Evolutionary conservation across 768 basidiomycete genomes (phyloP).

Genomic region (Termitomyces heimii): DNA sequence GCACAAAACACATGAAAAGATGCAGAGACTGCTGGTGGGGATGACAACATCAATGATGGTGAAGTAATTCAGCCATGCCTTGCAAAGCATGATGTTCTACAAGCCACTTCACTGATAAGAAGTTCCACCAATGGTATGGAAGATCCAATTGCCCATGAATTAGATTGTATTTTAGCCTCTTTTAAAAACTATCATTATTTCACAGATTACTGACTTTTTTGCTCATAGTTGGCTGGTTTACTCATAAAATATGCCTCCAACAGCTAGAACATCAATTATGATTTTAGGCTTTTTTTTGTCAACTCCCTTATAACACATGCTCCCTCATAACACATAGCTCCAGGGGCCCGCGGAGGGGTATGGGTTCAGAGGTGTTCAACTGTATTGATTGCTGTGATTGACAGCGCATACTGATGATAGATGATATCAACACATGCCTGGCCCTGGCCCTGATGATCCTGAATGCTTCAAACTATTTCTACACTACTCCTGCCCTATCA

Average conservation of each 20-base stretch:
- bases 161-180: neutral
- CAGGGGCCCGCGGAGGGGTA: too few relatives aligned
- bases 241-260: neutral
- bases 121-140: neutral
- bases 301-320: neutral
- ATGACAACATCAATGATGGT: neutral
- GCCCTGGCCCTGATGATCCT: too few relatives aligned
- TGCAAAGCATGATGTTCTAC: neutral
- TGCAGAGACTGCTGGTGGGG: neutral
- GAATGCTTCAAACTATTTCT: too few relatives aligned
- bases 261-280: neutral
- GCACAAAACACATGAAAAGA: neutral
- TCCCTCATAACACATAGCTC: neutral
- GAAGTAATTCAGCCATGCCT: neutral
- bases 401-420: too few relatives aligned
- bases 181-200: neutral
- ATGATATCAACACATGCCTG: too few relatives aligned
- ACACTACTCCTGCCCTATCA: too few relatives aligned
- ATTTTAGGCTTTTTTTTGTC: neutral
- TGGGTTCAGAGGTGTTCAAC: too few relatives aligned
- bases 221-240: neutral
- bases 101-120: neutral
- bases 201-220: neutral
- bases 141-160: neutral
- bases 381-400: too few relatives aligned